Evolutionary conservation across 805 yeast genomes (phyloP).

Genomic region (Saccharomyces mikatae): DNA sequence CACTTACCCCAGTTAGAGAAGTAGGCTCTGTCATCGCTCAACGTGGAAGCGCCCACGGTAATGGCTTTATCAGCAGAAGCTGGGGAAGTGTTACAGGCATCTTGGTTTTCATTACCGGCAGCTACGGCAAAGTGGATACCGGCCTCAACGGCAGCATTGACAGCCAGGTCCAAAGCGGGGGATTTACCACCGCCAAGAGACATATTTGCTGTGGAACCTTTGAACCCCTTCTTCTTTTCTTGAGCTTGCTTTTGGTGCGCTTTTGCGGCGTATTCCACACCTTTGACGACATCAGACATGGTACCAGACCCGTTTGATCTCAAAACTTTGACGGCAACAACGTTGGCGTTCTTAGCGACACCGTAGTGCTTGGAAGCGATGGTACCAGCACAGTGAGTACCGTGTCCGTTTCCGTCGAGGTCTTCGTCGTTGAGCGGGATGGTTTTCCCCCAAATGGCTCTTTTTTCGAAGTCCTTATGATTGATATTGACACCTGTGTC

Average conservation of each 20-base stretch:
- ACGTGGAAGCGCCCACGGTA: constrained; percentile 90
- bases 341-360: constrained; percentile 70
- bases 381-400: constrained; percentile 96
- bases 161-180: constrained; percentile 74
- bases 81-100: constrained; percentile 87
- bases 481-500: constrained; percentile 79
- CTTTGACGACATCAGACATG: constrained; percentile 77
- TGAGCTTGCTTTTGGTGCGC: constrained; percentile 49
- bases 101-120: constrained; percentile 88
- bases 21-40: constrained; percentile 81
- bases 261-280: constrained; percentile 76
- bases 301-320: constrained; percentile 77
- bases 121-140: constrained; percentile 91
- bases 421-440: constrained; percentile 65
- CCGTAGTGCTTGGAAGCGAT: constrained; percentile 76
- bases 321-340: constrained; percentile 79
- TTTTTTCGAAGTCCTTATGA: constrained; percentile 73
- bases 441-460: constrained; percentile 83
- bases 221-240: constrained; percentile 53
- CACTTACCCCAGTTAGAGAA: constrained; percentile 93
- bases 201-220: constrained; percentile 84
- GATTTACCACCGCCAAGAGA: constrained; percentile 90
- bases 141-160: constrained; percentile 75
- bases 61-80: constrained; percentile 76
- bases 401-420: constrained; percentile 85